Evolutionary conservation across 2,329 filamentous ascomycete genomes (phyloP), one percentile per base, ranked within the genome.

Genomic region (Fusarium sacchari): DNA sequence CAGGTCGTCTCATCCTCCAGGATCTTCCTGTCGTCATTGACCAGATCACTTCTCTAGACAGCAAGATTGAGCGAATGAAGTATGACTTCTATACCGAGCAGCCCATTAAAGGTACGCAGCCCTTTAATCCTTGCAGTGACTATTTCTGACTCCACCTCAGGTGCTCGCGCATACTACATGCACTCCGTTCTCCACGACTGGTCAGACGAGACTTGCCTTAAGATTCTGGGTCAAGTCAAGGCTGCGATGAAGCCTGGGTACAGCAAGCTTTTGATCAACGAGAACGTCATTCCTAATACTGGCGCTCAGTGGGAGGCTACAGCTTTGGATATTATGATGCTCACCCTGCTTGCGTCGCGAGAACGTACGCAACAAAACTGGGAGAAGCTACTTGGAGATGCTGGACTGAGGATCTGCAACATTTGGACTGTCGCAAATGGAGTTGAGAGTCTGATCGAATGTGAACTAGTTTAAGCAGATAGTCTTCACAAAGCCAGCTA

Each of bases 21-120:
- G 88, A 89, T 67, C 78, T 85, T 11, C 81, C 83, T 0, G 76
- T 80, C 6, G 83, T 88, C 11, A 80, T 84, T 28, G 70, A 63
- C 12, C 76, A 82, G 56, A 79, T 81, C 26, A 64, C 76, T 28
- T 67, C 78, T 5, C 72, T 83, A 0, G 77, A 80, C 43, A 18
- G 28, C 1, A 63, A 59, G 7, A 82, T 85, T 42, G 76, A 81
- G 58, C 63, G 71, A 8, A 82, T 86, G 80, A 76, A 75, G 6
- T 81, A 88, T 64, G 83, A 88, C 68, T 88, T 88, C 63, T 83
- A 83, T 63, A 84, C 79, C 0, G 81, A 83, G 52, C 85, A 88
- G 70, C 85, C 83, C 1, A 71, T 88, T 12, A 84, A 85, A 65
- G 83, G 83, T 79, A 67, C 2, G 11, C 34, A 26, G 5, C 39